These are phyloP conservation scores for Hanseniaspora nectarophila DNA, from an alignment of 805 yeast genomes.

Conservation along the genomic window DNA sequence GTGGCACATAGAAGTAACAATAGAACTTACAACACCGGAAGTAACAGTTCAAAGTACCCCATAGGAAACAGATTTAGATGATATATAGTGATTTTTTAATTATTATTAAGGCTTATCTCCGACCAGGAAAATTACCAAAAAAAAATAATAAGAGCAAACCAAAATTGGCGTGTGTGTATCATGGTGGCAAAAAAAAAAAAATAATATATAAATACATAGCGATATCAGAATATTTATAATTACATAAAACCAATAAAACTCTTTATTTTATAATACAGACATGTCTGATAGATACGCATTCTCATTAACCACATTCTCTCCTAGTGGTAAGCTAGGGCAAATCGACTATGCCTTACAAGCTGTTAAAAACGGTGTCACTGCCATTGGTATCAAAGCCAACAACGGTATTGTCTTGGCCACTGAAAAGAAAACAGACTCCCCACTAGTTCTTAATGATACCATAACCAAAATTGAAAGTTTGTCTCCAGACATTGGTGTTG, in stretches of 20 bases:
- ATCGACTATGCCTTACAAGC: slow-evolving; percentile 96
- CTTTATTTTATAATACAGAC: neutral
- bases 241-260: neutral
- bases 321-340: slow-evolving; percentile 95
- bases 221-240: no score
- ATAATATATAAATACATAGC: neutral
- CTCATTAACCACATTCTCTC: slow-evolving; percentile 93
- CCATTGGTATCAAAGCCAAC: slow-evolving; percentile 86
- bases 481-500: slow-evolving; percentile 94
- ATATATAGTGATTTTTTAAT: neutral
- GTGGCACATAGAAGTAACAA: neutral
- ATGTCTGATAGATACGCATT: slow-evolving; percentile 99
- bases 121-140: neutral
- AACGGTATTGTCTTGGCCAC: slow-evolving; percentile 96
- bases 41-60: neutral
- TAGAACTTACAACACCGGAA: neutral
- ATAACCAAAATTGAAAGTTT: slow-evolving; percentile 66
- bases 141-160: neutral
- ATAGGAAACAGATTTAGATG: neutral
- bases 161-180: neutral
- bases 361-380: slow-evolving; percentile 94
- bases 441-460: slow-evolving; percentile 61
- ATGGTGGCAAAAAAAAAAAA: slow-evolving; percentile 17
- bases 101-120: neutral
- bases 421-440: slow-evolving; percentile 77